Evolutionary conservation across 2,329 filamentous ascomycete species (phyloP).

Genomic region (Diaporthe humulicola): DNA sequence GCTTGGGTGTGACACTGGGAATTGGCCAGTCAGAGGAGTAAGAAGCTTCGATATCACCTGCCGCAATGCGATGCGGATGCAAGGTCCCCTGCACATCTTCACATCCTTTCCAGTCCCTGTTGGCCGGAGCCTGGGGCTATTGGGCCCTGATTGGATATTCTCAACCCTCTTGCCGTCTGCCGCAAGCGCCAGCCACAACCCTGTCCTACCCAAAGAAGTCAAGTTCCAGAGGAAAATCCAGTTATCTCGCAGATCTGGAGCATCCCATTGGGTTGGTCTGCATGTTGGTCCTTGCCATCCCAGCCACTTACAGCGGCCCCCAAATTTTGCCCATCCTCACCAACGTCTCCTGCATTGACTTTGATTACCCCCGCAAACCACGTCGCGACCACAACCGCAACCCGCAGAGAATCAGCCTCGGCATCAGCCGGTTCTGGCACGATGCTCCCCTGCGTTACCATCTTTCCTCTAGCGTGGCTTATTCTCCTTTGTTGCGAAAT

Average conservation of each 20-base stretch:
- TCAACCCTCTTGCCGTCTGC: constrained; percentile 33
- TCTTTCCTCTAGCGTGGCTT: neutral
- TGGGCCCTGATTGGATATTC: constrained; percentile 28
- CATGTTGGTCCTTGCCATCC: constrained; percentile 10
- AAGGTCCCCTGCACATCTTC: constrained; percentile 43
- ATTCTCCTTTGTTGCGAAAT: neutral
- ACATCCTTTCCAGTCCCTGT: constrained; percentile 33
- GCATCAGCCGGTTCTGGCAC: constrained; percentile 12
- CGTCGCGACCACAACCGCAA: neutral
- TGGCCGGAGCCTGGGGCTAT: neutral
- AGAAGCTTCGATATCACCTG: constrained; percentile 37
- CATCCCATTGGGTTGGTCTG: constrained; percentile 24
- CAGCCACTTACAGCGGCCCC: constrained; percentile 10
- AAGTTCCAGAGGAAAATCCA: constrained; percentile 1
- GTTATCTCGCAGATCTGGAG: neutral
- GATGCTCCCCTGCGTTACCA: neutral
- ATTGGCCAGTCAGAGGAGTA: constrained; percentile 40
- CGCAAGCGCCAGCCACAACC: constrained; percentile 38
- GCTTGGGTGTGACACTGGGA: neutral
- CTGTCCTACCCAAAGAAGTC: constrained; percentile 28
- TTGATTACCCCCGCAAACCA: neutral
- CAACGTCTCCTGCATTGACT: neutral
- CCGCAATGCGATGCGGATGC: constrained; percentile 38
- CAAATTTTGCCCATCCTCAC: neutral
- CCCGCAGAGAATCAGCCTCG: neutral